Base-by-base conservation (phyloP, 495 filamentous ascomycete species). In the Mytilinidion resinicola region DNA sequence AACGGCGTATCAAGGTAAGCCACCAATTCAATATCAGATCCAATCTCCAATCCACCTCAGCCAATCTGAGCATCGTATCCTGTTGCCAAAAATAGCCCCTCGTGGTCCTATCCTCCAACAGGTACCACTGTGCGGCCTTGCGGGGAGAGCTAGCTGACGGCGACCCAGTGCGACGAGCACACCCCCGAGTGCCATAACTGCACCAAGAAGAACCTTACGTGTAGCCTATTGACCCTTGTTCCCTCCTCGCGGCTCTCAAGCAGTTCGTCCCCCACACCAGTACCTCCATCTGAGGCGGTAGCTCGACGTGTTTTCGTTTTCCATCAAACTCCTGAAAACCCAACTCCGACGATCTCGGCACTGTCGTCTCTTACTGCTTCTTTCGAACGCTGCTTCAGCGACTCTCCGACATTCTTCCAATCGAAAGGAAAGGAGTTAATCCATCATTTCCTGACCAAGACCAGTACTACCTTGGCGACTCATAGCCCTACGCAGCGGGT, bases 371-470 rank as follows among this genome's bases (percentile, higher is more conserved):
- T 46, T 46, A 15, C 7, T 30, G 25, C 25, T 30, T 30, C 25
- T 46, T 46, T 46, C 20, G 42, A 46, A 46, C 15, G 20, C 7
- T 46, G 42, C 42, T n/a, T 46, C 10, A 15, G 20, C 15, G 42
- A n/a, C 20, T 15, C 42, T 20, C 15, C 42, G 20, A 12, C 15
- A 15, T 46, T 20, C 42, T 9, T 46, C 42, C 15, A 46, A 12
- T 9, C 7, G 8, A 46, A 6, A 15, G 42, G 42, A 1, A 15
- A n/a, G 42, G 42, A 46, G 20, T 46, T 46, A 20, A 15, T 63
- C 1, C 12, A 59, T 36, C 58, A 64, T 37, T 65, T 58, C 52
- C 37, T 55, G 35, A 47, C 51, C n/a, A 55, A 41, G n/a, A 59
- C 61, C 21, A 34, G 33, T 38, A 20, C 56, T 33, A 58, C 58